phyloP scores from a whole-genome alignment of 768 basidiomycete species.

The Termitomyces sp. region DNA sequence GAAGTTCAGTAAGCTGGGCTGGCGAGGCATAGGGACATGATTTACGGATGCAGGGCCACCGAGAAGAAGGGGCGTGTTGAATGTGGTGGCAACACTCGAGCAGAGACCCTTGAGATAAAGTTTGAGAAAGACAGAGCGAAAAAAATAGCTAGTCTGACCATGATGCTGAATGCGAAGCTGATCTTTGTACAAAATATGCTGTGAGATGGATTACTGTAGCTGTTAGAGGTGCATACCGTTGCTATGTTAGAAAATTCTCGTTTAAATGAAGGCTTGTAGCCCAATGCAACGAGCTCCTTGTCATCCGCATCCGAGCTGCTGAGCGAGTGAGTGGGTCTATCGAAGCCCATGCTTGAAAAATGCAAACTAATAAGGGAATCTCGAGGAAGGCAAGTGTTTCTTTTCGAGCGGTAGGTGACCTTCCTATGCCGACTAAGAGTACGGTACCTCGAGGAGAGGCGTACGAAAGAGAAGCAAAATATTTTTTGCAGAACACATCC shows the following conservation, averaged over 20 bases:
- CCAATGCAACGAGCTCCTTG: conserved; percentile 57
- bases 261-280: conserved; percentile 77
- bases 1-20: neutral
- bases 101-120: conserved; percentile 48
- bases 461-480: neutral
- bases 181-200: conserved; percentile 35
- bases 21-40: conserved; percentile 1
- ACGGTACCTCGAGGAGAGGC: neutral
- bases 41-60: conserved; percentile 67
- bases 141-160: conserved; percentile 31
- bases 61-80: conserved; percentile 65
- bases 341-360: conserved; percentile 9
- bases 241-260: conserved; percentile 82
- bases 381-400: neutral
- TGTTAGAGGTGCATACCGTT: conserved; percentile 40
- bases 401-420: no score
- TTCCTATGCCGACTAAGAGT: neutral
- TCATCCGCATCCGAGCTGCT: conserved; percentile 50
- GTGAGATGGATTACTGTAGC: neutral
- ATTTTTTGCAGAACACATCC: neutral
- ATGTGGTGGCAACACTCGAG: conserved; percentile 73
- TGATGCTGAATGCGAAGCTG: conserved; percentile 75
- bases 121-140: neutral
- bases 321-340: conserved; percentile 12
- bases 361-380: neutral